Base-by-base conservation (phyloP, 371 early-diverging fungal genomes). In the Mucor velutinosus region DNA sequence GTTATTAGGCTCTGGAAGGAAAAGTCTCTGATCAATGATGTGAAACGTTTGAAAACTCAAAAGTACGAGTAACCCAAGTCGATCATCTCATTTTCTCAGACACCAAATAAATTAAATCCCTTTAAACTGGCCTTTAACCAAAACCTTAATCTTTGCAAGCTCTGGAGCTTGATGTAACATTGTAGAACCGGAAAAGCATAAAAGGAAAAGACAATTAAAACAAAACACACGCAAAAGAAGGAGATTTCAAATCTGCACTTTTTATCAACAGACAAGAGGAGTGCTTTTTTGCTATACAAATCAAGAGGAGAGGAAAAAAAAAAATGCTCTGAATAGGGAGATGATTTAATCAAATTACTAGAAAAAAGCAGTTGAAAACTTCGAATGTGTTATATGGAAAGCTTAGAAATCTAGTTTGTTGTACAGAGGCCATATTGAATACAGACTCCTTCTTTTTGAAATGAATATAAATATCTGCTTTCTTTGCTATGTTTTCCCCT, bases 1-100 rank as follows among this genome's bases (percentile, higher is more conserved):
- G 35, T 71, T 2, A 30, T 30, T 35, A 80, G 80, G 2, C 61
- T 58, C 29, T 73, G 72, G 70, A 73, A 70, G 65, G 80, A 80
- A 49, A 75, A 66, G 39, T 19, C 32, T 23, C 73, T 78, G 56
- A 68, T 76, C 11, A 39, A 27, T 7, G 72, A 76, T 33, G 55
- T 76, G 41, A 66, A 68, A 60, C 65, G 62, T 33, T 62, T 70
- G 39, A 65, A 67, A 43, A 53, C 33, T 45, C 62, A 67, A 17
- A 67, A 67, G 33, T 56, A 56, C 25, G 62, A 67, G 45, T 67
- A 67, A 14, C 53, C 53, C 53, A 53, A 53, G 53, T 53, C 53
- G 53, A 53, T 53, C 53, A 53, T 53, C 10, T 53, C 11, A 25
- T 53, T 53, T 53, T 53, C 53, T 53, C 53, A 49, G 49, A 49